Evolutionary conservation across 352 stramenopile genomes (phyloP), one percentile per base, ranked within the genome.

Genomic region (Sclerospora graminicola): DNA sequence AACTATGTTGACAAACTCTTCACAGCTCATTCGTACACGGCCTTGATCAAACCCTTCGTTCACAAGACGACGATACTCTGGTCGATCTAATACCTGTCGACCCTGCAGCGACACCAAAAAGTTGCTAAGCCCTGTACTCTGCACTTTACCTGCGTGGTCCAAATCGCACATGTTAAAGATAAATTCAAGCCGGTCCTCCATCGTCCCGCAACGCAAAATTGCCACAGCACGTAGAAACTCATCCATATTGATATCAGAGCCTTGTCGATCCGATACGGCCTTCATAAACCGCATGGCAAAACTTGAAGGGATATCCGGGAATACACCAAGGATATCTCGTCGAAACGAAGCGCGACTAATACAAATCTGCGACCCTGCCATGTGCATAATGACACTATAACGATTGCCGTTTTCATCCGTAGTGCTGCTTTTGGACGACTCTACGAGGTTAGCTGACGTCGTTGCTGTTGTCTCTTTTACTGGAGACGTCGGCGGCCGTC

Each of bases 281-380:
- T 93, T 93, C 70, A 91, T 89, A 41, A 93, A 88, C 2, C 82
- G 67, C 75, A 93, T 89, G 7, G 79, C 79, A 48, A 93, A 91
- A 45, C 75, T 91, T 18, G 82, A 93, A 9, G 82, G 82, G 72
- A 93, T 93, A 28, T 90, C 79, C 2, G 79, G 82, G 23, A 91
- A 93, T n/a, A 93, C 82, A 16, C 82, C 80, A 29, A 93, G 66
- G 30, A 93, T 84, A 41, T 93, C 79, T 6, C 79, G 71, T 6
- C 81, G 81, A 48, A 93, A 93, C 2, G 81, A 86, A 39, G 78
- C 74, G 18, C 80, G 78, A 29, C 68, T 90, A 46, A 91, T 75
- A 50, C 68, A 85, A 43, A 89, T 84, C 43, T 89, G 73, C 9
- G 77, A 83, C 8, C 76, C 76, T 1, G 54, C 73, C n/a, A 73